phyloP scores from a whole-genome alignment of 257 asterid genomes.

The Salvia rosmarinus region DNA sequence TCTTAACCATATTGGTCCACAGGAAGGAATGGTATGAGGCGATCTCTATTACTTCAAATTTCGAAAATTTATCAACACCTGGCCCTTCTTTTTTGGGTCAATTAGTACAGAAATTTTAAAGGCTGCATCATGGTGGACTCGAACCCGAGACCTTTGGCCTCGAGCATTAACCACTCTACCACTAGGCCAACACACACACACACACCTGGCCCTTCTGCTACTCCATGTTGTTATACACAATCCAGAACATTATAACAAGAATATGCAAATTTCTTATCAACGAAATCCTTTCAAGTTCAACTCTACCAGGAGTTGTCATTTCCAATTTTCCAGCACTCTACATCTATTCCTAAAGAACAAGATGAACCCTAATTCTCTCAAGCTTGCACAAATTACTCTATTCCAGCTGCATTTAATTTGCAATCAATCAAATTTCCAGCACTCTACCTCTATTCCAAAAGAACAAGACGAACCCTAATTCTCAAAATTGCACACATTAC shows the following conservation, averaged over 20 bases:
- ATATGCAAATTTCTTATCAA: conserved; percentile 1
- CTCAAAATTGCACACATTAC: too few relatives aligned
- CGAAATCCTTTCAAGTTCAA: conserved; percentile 8
- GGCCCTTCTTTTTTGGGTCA: too few relatives aligned
- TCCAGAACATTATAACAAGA: background rate
- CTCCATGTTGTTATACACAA: background rate
- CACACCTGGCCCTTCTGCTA: background rate
- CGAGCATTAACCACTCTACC: too few relatives aligned
- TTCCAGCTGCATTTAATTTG: background rate
- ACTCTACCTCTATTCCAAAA: background rate
- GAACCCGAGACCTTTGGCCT: too few relatives aligned
- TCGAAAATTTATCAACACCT: background rate
- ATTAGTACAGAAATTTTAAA: too few relatives aligned
- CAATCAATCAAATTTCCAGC: background rate
- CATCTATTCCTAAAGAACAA: background rate
- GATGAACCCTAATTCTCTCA: background rate
- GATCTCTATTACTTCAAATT: background rate
- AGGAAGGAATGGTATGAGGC: background rate
- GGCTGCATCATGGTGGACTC: too few relatives aligned
- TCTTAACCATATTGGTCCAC: background rate
- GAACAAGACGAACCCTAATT: background rate
- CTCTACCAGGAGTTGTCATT: background rate
- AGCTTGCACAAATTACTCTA: background rate
- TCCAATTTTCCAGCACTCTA: background rate
- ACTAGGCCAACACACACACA: too few relatives aligned